Evolutionary conservation across 495 filamentous ascomycete genomes (phyloP).

Genomic region (Neurospora sp.): DNA sequence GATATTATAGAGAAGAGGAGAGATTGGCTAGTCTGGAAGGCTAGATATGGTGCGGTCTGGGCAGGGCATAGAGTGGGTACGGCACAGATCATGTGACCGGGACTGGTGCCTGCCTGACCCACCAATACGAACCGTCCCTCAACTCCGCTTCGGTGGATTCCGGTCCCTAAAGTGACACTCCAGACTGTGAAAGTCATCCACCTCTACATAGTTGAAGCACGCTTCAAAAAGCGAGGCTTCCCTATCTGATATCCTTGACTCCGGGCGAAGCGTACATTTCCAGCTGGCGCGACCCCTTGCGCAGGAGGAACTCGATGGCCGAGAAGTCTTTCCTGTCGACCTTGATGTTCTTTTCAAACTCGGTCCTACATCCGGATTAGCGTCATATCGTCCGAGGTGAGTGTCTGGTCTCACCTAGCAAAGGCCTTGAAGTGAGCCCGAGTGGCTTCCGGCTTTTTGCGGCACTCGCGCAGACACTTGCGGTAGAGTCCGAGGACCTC

Average conservation of each 20-base stretch:
- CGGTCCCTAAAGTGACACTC: too few relatives aligned
- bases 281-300: conserved; percentile 76
- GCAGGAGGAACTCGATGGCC: conserved; percentile 78
- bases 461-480: conserved; percentile 66
- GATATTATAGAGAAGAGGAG: too few relatives aligned
- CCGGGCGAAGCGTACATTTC: conserved; percentile 75
- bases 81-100: too few relatives aligned
- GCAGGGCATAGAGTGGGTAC: too few relatives aligned
- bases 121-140: too few relatives aligned
- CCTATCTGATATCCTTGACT: conserved; percentile 64
- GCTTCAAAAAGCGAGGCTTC: conserved; percentile 8
- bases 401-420: conserved; percentile 20
- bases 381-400: not conserved
- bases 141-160: too few relatives aligned
- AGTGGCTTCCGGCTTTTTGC: conserved; percentile 60
- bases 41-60: too few relatives aligned
- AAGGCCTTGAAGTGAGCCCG: conserved; percentile 31
- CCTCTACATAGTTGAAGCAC: too few relatives aligned
- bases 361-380: conserved; percentile 39
- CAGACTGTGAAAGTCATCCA: too few relatives aligned
- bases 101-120: too few relatives aligned
- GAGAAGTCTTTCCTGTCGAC: conserved; percentile 83
- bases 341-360: conserved; percentile 62
- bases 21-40: too few relatives aligned
- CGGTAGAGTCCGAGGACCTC: conserved; percentile 83